Conservation (phyloP, 208 protist genomes). For the Acanthamoeba triangularis region DNA sequence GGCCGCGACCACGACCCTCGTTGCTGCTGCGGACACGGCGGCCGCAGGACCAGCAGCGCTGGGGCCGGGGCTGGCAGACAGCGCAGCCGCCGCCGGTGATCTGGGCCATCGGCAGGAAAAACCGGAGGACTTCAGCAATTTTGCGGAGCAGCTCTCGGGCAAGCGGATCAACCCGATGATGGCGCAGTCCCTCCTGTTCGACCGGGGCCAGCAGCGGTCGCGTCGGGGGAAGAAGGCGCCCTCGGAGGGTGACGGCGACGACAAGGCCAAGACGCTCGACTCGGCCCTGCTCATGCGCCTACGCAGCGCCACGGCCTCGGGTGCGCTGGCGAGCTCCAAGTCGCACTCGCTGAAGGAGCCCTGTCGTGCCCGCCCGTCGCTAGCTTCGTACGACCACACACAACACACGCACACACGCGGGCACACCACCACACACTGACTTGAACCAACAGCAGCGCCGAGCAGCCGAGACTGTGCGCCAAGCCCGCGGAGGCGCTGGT, state of each 20-base stretch:
- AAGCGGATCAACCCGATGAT: neutral
- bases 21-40: neutral
- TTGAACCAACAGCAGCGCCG: neutral
- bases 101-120: neutral
- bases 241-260: neutral
- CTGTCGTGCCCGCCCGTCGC: neutral
- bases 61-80: too few species aligned
- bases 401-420: neutral
- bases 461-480: neutral
- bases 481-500: neutral
- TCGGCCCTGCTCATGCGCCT: neutral
- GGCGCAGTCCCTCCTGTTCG: neutral
- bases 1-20: neutral
- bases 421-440: neutral
- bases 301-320: neutral
- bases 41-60: too few species aligned
- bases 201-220: neutral
- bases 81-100: too few species aligned
- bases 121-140: neutral
- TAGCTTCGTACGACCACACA: neutral
- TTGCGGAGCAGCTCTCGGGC: neutral
- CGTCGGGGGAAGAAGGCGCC: neutral
- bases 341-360: neutral
- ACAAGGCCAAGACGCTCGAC: slow-evolving; percentile 21
- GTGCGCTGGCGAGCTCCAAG: neutral